Percentiles rank a stretch among this genome's conserved stretches.
phyloP scores from a whole-genome alignment of 805 yeast species.

The Tetrapisispora taiwanensis region DNA sequence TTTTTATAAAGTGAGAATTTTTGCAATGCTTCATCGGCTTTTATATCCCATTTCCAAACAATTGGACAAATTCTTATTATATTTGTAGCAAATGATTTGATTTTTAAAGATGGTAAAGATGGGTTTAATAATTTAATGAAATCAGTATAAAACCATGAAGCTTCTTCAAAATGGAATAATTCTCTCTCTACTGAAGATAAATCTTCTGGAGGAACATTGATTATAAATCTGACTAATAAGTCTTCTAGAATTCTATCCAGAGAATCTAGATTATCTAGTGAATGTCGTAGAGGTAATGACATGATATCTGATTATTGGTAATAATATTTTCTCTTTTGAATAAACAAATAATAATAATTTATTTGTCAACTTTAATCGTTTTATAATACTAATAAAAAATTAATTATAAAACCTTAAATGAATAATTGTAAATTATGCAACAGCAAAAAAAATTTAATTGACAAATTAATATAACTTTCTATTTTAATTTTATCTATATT shows the following conservation, averaged over 20 bases:
- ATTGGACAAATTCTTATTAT: constrained; percentile 62
- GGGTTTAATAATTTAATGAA: constrained; percentile 67
- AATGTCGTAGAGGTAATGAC: constrained; percentile 50
- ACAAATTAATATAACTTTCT: too few species aligned
- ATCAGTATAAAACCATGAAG: constrained; percentile 95
- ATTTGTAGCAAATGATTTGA: constrained; percentile 63
- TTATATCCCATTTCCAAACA: constrained; percentile 77
- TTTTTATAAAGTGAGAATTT: constrained; percentile 78
- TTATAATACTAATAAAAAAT: too few species aligned
- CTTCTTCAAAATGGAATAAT: constrained; percentile 92
- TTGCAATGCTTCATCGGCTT: constrained; percentile 60
- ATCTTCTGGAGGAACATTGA: constrained; percentile 89
- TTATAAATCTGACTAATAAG: constrained; percentile 75
- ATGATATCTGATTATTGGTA: constrained; percentile 21
- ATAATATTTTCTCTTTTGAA: not conserved
- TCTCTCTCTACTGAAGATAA: constrained; percentile 56
- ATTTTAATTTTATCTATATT: too few species aligned
- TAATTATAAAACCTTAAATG: not conserved
- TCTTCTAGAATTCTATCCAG: constrained; percentile 74
- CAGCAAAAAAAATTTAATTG: too few species aligned
- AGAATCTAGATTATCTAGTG: constrained; percentile 48
- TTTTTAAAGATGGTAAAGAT: constrained; percentile 61
- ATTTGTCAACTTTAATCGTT: too few species aligned
- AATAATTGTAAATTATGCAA: not conserved
- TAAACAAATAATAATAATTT: not conserved